Evolutionary conservation across 2,329 filamentous ascomycete species (phyloP).

Genomic region (Macrophomina tecta): DNA sequence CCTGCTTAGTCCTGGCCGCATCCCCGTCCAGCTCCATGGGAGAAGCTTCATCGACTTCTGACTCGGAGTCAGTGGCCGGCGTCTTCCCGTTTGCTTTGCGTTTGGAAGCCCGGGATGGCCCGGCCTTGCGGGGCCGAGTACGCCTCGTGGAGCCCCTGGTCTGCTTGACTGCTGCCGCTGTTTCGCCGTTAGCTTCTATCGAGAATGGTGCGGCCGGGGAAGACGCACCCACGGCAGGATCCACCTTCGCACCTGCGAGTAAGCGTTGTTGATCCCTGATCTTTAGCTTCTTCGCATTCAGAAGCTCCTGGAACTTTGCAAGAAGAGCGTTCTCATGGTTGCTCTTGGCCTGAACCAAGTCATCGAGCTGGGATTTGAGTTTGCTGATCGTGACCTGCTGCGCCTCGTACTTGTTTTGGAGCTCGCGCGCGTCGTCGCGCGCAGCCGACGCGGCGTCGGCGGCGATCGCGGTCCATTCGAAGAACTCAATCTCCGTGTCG

Average conservation of each 20-base stretch:
- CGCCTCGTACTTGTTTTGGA: conserved; percentile 51
- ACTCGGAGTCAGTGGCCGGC: conserved; percentile 36
- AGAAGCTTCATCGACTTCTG: conserved; percentile 41
- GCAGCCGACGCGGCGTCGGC: conserved; percentile 57
- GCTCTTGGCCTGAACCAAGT: conserved; percentile 69
- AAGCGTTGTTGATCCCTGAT: conserved; percentile 75
- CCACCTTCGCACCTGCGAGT: conserved; percentile 60
- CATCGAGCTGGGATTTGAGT: conserved; percentile 68
- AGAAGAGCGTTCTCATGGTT: conserved; percentile 71
- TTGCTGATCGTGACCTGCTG: conserved; percentile 64
- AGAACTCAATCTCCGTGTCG: conserved; percentile 66
- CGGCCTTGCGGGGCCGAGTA: conserved; percentile 37
- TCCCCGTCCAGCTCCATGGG: conserved; percentile 34
- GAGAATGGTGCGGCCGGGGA: conserved; percentile 1
- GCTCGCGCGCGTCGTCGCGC: conserved; percentile 51
- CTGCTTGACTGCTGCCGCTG: conserved; percentile 40
- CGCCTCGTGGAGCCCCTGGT: conserved; percentile 32
- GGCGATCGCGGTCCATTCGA: conserved; percentile 72
- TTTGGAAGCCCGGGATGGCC: conserved; percentile 43
- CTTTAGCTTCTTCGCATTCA: conserved; percentile 82
- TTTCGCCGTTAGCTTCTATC: conserved; percentile 18
- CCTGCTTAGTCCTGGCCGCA: conserved; percentile 38
- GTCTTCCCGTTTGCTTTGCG: conserved; percentile 38
- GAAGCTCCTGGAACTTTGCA: conserved; percentile 70
- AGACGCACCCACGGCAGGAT: conserved; percentile 38